A percentile compares a stretch with the other conserved stretches of the same genome.
Conservation (phyloP, 2,329 filamentous ascomycete genomes). For the Fusarium bulbicola region DNA sequence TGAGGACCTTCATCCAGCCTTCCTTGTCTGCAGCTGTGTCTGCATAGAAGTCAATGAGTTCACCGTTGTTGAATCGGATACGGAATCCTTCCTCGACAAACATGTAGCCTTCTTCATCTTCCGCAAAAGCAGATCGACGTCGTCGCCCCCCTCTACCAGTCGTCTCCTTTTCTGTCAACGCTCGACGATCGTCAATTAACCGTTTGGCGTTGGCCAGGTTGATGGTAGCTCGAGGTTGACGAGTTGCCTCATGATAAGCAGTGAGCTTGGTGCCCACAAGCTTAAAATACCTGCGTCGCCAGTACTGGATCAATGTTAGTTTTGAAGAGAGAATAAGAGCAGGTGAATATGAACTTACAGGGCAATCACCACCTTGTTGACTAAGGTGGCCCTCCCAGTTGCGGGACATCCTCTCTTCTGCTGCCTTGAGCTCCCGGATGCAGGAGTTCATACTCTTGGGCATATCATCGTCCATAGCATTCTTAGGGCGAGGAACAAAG, state of each 20-base stretch:
- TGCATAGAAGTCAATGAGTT: conserved; percentile 98
- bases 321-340: not conserved
- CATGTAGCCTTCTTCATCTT: conserved; percentile 99
- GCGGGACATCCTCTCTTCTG: conserved; percentile 80
- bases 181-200: conserved; percentile 89
- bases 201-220: conserved; percentile 93
- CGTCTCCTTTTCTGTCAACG: conserved; percentile 85
- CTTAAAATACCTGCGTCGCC: conserved; percentile 98
- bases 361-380: conserved; percentile 97
- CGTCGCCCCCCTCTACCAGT: conserved; percentile 79
- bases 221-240: conserved; percentile 95
- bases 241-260: conserved; percentile 93
- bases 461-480: conserved; percentile 91
- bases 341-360: conserved; percentile 68
- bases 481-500: conserved; percentile 92
- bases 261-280: conserved; percentile 90
- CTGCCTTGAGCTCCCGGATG: conserved; percentile 90
- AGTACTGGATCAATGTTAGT: conserved; percentile 74
- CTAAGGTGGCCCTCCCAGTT: conserved; percentile 90
- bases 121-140: conserved; percentile 93
- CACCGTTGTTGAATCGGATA: conserved; percentile 97
- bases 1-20: conserved; percentile 90
- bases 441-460: conserved; percentile 99
- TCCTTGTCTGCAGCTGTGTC: conserved; percentile 89
- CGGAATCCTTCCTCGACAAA: conserved; percentile 99